phyloP scores from a whole-genome alignment of 2,329 filamentous ascomycete species.

The Samsoniella hepiali region DNA sequence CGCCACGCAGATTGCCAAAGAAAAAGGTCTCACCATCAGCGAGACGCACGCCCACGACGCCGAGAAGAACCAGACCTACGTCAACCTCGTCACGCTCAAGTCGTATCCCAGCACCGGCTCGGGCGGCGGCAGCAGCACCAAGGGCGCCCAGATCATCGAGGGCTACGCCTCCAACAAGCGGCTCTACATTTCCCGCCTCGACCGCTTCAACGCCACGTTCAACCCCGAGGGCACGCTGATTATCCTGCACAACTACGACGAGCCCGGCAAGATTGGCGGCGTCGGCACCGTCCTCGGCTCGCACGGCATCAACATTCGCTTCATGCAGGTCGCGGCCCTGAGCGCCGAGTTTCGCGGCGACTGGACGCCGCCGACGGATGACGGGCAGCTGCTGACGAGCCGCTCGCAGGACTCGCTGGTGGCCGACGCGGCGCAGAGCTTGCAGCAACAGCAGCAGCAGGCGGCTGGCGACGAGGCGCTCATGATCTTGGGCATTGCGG shows the following conservation, averaged over 20 bases:
- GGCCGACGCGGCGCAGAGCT: slow-evolving; percentile 16
- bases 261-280: slow-evolving; percentile 77
- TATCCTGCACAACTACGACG: slow-evolving; percentile 79
- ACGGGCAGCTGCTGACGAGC: slow-evolving; percentile 23
- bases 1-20: slow-evolving; percentile 68
- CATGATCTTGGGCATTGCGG: slow-evolving; percentile 77
- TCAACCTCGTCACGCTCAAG: slow-evolving; percentile 67
- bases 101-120: slow-evolving; percentile 40
- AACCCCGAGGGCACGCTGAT: slow-evolving; percentile 69
- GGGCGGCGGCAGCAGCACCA: slow-evolving; percentile 7
- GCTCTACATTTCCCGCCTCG: slow-evolving; percentile 69
- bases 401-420: slow-evolving; percentile 34
- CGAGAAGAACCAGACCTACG: slow-evolving; percentile 58
- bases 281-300: slow-evolving; percentile 69
- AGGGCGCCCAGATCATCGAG: slow-evolving; percentile 50
- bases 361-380: slow-evolving; percentile 30
- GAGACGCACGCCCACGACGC: slow-evolving; percentile 65
- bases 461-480: slow-evolving; percentile 58
- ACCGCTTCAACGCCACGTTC: slow-evolving; percentile 71
- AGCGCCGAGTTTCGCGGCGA: slow-evolving; percentile 28
- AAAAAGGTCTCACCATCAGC: slow-evolving; percentile 74
- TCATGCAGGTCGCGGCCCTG: slow-evolving; percentile 69
- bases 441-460: slow-evolving; percentile 10
- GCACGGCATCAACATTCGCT: slow-evolving; percentile 72
- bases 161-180: slow-evolving; percentile 64